Evolutionary conservation across 1,284 basidiomycete species (phyloP), one percentile per base, ranked within the genome.

Genomic region (Cryptococcus amylolentus): DNA sequence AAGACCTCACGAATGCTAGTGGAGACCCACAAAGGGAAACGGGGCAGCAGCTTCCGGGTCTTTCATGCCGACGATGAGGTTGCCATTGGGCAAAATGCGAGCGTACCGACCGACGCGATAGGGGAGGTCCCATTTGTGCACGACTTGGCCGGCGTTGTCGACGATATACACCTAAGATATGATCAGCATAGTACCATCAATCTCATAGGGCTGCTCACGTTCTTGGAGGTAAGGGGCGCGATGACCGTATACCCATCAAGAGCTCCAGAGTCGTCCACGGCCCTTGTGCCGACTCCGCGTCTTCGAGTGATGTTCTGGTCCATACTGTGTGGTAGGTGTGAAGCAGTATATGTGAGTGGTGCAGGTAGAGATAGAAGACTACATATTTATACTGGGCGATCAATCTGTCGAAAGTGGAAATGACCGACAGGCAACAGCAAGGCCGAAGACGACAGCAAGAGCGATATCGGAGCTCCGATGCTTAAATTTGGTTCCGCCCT

Each of bases 271-370:
- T 56, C 55, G 45, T 63, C 61, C 14, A 63, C 53, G 18, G 55
- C 61, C 16, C 54, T 39, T n/a, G 58, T 58, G 13, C 61, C 58
- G 6, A 60, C 58, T 31, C 61, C 61, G 14, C 61, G 52, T 35
- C 61, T 46, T 49, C 61, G 45, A 42, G 50, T 60, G 49, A 58
- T 60, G 51, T 63, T 63, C 47, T 63, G 61, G 49, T 63, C 61
- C 61, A 63, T 63, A 20, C 18, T 52, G 40, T n/a, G 27, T 16
- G 9, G 27, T 45, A 14, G 8, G 3, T n/a, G 10, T 18, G n/a
- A 28, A 20, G 9, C 9, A 20, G 27, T 12, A 35, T 35, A 35
- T 35, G 31, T 7, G 31, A 3, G 10, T 6, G 31, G 31, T 35
- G 54, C 4, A 37, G n/a, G 18, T 23, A n/a, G 37, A 5, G 26